Percentiles rank a stretch among this genome's conserved stretches.
phyloP scores from a whole-genome alignment of 495 filamentous ascomycete species.

The Alectoria sarmentosa region DNA sequence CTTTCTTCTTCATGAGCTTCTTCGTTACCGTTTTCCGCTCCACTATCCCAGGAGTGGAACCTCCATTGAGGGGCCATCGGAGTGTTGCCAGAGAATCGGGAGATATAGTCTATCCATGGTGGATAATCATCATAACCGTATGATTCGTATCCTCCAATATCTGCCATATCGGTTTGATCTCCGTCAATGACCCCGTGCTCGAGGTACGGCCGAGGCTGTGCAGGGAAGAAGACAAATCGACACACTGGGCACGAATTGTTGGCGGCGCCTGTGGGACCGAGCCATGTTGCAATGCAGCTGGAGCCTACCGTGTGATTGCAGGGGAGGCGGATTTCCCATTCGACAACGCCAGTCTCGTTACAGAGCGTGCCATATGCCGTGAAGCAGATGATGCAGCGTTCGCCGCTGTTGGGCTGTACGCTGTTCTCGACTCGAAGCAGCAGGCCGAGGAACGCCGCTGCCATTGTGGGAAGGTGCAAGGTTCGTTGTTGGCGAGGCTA shows the following conservation, averaged over 20 bases:
- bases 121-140: no score
- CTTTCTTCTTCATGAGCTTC: no score
- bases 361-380: neutral
- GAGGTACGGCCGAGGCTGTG: slow-evolving; percentile 1
- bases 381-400: neutral
- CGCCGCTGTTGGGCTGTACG: neutral
- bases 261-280: neutral
- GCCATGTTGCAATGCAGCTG: neutral
- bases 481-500: neutral
- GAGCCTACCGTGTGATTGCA: neutral
- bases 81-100: no score
- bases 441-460: neutral
- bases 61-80: no score
- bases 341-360: neutral
- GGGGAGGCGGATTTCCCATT: neutral
- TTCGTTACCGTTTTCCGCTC: no score
- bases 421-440: neutral
- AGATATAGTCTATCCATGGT: no score
- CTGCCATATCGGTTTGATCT: neutral
- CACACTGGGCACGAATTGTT: neutral
- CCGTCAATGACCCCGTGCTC: neutral
- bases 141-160: neutral
- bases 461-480: neutral
- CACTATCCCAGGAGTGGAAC: no score
- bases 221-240: neutral